phyloP scores from a whole-genome alignment of 495 filamentous ascomycete genomes.

The Astrothelium macrocarpum region DNA sequence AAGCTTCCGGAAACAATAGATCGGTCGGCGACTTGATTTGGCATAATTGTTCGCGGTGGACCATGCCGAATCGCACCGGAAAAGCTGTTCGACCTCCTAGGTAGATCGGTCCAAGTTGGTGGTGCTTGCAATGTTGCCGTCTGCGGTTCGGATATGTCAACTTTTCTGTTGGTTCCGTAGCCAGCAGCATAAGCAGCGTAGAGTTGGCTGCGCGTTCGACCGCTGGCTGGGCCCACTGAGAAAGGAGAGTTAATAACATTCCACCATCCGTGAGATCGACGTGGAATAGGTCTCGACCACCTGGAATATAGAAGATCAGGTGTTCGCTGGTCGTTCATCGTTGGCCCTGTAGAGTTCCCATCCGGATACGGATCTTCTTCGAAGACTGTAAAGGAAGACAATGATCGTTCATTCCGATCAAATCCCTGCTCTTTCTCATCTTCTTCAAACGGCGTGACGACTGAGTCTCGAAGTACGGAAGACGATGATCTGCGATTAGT shows the following conservation, averaged over 20 bases:
- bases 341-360: conserved; percentile 9
- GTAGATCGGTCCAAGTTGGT: neutral
- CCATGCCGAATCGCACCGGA: neutral
- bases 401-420: conserved; percentile 8
- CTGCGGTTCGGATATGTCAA: neutral
- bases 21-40: neutral
- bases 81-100: neutral
- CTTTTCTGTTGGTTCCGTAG: neutral
- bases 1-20: neutral
- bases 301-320: conserved; percentile 3
- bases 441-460: conserved; percentile 26
- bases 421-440: conserved; percentile 12
- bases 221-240: neutral
- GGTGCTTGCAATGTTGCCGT: neutral
- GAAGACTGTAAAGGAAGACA: conserved; percentile 46
- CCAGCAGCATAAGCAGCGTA: neutral
- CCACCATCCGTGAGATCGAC: conserved; percentile 77
- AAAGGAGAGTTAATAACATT: conserved; percentile 75
- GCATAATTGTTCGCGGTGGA: neutral
- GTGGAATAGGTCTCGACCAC: conserved; percentile 37
- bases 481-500: neutral
- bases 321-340: conserved; percentile 6
- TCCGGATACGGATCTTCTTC: conserved; percentile 41
- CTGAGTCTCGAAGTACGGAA: conserved; percentile 17
- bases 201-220: neutral